Base-by-base conservation (phyloP, 495 filamentous ascomycete species). In the Penicillium egyptiacum region DNA sequence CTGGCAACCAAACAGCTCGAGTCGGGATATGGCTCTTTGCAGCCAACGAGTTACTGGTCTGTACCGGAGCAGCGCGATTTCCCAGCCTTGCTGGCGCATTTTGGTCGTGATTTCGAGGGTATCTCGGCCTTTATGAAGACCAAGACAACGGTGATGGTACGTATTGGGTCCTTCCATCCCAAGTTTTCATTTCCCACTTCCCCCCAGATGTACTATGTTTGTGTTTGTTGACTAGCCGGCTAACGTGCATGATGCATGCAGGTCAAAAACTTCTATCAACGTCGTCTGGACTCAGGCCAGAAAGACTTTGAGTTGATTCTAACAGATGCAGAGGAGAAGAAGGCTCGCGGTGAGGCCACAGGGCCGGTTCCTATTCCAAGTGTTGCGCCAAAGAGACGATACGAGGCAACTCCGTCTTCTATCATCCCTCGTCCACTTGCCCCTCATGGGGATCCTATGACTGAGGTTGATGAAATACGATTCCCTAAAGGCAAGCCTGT, bases 1-100 rank as follows among this genome's bases (percentile, higher is more conserved):
- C 48, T 74, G 50, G 20, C 62, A 9, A 54, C 61, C 58, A 66
- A 61, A 42, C 72, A 67, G 52, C 53, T 59, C 25, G 73, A 68
- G 53, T 60, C 65, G 60, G 63, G 71, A 28, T 75, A 82, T 39
- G 77, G 78, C n/a, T 75, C 79, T 5, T 68, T 81, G 53, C 84
- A 85, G 48, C 85, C 91, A 7, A 96, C 91, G 2, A 97, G 94
- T 67, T 98, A 98, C 71, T 98, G 94, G 94, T 97, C 93, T 59
- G 94, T 98, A 25, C 87, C 89, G 2, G 94, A 98, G 69, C 82
- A 88, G 30, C 85, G 77, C 22, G 90, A 97, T 67, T 98, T 98
- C 66, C 85, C 86, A 1, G 80, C 78, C 25, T 73, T 92, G 50
- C 76, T 98, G 42, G 83, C 77, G 45, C 83, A 93, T 54, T 98